Evolutionary conservation across 305 asterid genomes (phyloP), one percentile per base, ranked within the genome.

Genomic region (Solanum hybrid): DNA sequence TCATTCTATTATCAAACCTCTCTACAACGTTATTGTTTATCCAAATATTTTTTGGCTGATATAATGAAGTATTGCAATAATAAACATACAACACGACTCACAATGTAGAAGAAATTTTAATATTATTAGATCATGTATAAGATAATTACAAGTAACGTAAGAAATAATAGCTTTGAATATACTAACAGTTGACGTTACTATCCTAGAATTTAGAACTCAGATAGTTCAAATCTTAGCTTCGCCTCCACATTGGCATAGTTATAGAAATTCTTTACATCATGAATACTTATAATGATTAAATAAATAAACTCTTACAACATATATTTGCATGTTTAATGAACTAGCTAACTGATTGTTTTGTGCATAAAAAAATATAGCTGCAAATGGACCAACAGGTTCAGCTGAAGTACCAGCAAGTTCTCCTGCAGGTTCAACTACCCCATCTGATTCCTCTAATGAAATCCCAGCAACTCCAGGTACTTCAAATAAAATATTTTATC

Each of bases 401-500:
- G 42, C 92, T 3, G 60, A 73, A 6, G 75, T 45, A 9, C 80
- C 91, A 27, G 88, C 92, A 31, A 73, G 73, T 37, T 86, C 93
- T 82, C 91, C 91, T 13, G 64, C 45, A 76, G 87, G 73, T 56
- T 90, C 90, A 15, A 86, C 88, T 35, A 69, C 89, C 66, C 89
- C 89, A 75, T 75, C 89, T 24, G 89, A 60, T 86, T 88, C 93
- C n/a, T 56, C 91, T 1, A 73, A 88, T n/a, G 89, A 85, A 80
- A 56, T 24, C 81, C 80, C 92, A 66, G 45, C 73, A 11, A 87
- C 89, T 36, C 92, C 91, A 73, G 89, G 89, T 26, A 24, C 40
- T 56, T 29, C 14, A 45, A 51, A 85, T 10, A 26, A 19, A 85
- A 29, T 29, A 31, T 4, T 26, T 42, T 24, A 29, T 56, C 40